Percentiles rank a stretch among this genome's conserved stretches.
phyloP scores from a whole-genome alignment of 257 asterid genomes.

The Nicotiana tabacum region DNA sequence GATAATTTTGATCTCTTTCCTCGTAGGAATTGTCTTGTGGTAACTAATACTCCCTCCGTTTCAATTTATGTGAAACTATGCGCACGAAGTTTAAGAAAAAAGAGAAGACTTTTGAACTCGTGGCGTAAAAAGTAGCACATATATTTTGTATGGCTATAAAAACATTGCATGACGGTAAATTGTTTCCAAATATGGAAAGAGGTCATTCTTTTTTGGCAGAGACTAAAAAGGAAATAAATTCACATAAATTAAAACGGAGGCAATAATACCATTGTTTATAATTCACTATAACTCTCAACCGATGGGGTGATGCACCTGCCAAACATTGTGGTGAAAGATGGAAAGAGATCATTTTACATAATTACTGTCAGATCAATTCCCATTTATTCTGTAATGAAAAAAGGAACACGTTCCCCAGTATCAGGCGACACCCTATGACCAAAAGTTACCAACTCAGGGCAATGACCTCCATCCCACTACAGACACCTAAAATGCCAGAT shows the following conservation, averaged over 20 bases:
- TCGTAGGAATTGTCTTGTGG: not conserved
- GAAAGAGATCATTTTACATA: not conserved
- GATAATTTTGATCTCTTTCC: not conserved
- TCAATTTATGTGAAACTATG: no score
- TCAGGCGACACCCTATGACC: not conserved
- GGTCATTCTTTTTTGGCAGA: no score
- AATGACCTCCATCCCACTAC: not conserved
- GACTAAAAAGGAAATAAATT: no score
- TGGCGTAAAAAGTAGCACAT: no score
- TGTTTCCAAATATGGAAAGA: no score
- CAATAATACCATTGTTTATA: not conserved
- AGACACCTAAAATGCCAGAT: not conserved
- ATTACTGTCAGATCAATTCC: not conserved
- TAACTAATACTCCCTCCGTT: not conserved
- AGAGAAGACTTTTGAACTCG: no score
- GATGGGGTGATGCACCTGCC: not conserved
- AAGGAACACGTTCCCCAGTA: not conserved
- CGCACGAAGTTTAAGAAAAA: no score
- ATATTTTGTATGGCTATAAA: no score
- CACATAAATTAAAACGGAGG: no score
- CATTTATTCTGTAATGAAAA: not conserved
- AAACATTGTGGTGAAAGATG: not conserved
- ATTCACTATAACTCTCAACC: not conserved
- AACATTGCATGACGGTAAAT: no score
- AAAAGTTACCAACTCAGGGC: not conserved